Evolutionary conservation across 768 basidiomycete species (phyloP).

Genomic region (Royoungia palumana): DNA sequence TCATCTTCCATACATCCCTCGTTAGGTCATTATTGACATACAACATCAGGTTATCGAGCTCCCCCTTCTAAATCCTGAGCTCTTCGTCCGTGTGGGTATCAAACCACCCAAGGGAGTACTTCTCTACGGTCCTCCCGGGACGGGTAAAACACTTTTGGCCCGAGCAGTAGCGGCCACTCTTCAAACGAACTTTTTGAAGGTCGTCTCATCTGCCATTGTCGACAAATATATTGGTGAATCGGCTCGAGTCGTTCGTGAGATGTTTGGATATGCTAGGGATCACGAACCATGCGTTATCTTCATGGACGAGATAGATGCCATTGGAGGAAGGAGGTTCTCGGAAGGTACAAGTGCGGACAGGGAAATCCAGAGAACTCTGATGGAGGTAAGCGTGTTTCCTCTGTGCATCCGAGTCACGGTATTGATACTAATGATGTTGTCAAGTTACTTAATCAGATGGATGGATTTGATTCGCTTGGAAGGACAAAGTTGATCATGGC

Average conservation of each 20-base stretch:
- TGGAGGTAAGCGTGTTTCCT: constrained; percentile 63
- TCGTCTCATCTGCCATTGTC: constrained; percentile 96
- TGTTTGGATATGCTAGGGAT: constrained; percentile 97
- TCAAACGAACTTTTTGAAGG: constrained; percentile 96
- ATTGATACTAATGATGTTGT: background rate
- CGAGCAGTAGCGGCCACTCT: constrained; percentile 94
- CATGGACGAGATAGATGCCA: constrained; percentile 98
- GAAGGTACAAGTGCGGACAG: constrained; percentile 98
- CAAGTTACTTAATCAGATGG: constrained; percentile 97
- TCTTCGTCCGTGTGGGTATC: constrained; percentile 95
- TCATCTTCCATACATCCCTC: background rate
- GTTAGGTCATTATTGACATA: background rate
- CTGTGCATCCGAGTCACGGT: background rate
- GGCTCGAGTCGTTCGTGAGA: constrained; percentile 92
- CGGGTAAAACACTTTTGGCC: constrained; percentile 93
- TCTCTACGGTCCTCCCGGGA: constrained; percentile 94
- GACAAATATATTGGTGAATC: constrained; percentile 99
- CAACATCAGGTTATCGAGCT: constrained; percentile 83
- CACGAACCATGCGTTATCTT: constrained; percentile 99
- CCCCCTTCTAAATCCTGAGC: constrained; percentile 88
- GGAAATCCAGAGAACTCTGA: constrained; percentile 96
- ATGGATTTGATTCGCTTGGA: constrained; percentile 97
- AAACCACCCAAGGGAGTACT: constrained; percentile 95
- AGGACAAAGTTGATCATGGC: constrained; percentile 98
- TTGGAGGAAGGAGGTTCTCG: constrained; percentile 86